Evolutionary conservation across 2,329 filamentous ascomycete genomes (phyloP), one percentile per base, ranked within the genome.

Genomic region (Polytolypa hystricis): DNA sequence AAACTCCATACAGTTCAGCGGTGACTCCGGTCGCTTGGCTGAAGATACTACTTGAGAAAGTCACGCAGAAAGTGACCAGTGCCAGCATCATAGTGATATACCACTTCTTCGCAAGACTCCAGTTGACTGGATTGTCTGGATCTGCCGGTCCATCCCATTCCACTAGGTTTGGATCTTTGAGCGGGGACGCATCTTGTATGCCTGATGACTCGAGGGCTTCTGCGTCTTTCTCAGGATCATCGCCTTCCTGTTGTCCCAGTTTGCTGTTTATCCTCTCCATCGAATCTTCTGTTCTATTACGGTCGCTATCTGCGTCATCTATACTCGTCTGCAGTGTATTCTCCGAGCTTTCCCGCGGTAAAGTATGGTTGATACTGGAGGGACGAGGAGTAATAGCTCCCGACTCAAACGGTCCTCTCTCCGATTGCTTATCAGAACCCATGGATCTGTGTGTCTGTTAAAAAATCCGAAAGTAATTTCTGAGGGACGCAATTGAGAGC

Each of bases 1-100:
- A 62, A 1, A 73, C 68, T 14, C 52, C 46, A 40, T 64, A 74
- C 33, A 65, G 38, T 29, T 53, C 40, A 3, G 66, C 55, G 0
- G 62, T 65, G 11, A 53, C 54, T 15, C 37, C 11, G 2, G 59
- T 65, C 3, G 65, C 62, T 3, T 65, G 60, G 25, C 56, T 62
- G 47, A 67, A 67, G 26, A 70, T 55, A 26, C 61, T 65, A 29
- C 56, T 64, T 8, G 65, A 56, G 33, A 71, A 70, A 1, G 67
- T 70, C 29, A 67, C 59, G 44, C 54, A 60, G 37, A 71, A 59
- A 1, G 65, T 66, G 50, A 69, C 58, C 2, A 51, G 25, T 2
- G 58, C 62, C 34, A 67, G 53, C 1, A 55, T 44, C 19, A 62
- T 46, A 1, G 66, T 69, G 25, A 63, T 57, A 5, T 51, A 36